phyloP scores from a whole-genome alignment of 768 basidiomycete species.

The Tylopilus sp. region DNA sequence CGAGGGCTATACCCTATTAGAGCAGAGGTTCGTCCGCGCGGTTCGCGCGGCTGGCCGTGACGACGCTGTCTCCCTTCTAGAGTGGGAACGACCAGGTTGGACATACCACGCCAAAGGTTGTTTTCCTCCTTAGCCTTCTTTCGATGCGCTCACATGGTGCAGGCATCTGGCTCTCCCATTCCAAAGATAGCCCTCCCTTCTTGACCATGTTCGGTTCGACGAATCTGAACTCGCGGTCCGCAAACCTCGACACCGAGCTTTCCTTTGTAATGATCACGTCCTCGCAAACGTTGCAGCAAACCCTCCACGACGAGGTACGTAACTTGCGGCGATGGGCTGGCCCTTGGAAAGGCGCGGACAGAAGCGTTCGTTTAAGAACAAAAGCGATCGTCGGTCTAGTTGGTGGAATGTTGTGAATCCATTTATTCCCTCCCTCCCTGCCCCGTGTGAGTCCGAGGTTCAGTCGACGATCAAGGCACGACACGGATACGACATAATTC shows the following conservation, averaged over 20 bases:
- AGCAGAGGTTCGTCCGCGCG: constrained; percentile 77
- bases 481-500: not conserved
- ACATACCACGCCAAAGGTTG: constrained; percentile 98
- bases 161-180: constrained; percentile 86
- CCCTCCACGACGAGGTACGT: constrained; percentile 52
- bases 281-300: constrained; percentile 45
- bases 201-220: constrained; percentile 92
- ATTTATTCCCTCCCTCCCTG: not conserved
- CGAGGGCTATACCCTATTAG: constrained; percentile 88
- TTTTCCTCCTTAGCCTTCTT: not conserved
- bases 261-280: constrained; percentile 81
- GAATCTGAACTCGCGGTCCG: constrained; percentile 89
- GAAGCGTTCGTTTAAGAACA: constrained; percentile 61
- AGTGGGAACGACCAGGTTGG: constrained; percentile 91
- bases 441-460: not conserved
- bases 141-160: not conserved
- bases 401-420: constrained; percentile 60
- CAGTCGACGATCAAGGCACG: not conserved
- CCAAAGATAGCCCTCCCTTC: constrained; percentile 46
- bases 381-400: constrained; percentile 60
- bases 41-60: constrained; percentile 45
- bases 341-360: constrained; percentile 57
- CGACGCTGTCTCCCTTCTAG: constrained; percentile 64
- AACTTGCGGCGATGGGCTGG: constrained; percentile 46
- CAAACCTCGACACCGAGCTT: constrained; percentile 87